Evolutionary conservation across 2,329 filamentous ascomycete genomes (phyloP).

Genomic region (Ophiostoma sp.): DNA sequence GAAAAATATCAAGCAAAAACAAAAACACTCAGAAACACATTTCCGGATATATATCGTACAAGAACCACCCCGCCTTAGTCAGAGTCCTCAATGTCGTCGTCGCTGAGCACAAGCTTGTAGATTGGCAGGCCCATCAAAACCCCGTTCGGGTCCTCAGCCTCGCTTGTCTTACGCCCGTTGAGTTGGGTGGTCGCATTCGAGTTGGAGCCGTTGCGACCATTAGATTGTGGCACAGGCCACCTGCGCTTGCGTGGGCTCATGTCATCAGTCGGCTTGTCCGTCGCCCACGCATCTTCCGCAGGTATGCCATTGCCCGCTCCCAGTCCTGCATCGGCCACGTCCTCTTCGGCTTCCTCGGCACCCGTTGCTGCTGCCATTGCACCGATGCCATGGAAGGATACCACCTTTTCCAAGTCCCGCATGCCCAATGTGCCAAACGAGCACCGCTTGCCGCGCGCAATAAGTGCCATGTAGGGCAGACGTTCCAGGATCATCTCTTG

Average conservation of each 20-base stretch:
- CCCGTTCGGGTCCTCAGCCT: conserved; percentile 33
- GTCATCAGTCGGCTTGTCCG: conserved; percentile 55
- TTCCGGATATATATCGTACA: conserved; percentile 5
- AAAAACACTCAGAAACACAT: background rate
- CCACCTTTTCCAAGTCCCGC: conserved; percentile 62
- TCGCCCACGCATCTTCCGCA: conserved; percentile 53
- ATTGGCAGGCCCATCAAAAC: conserved; percentile 41
- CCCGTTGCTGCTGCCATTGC: conserved; percentile 41
- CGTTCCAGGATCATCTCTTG: conserved; percentile 76
- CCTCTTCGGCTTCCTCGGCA: conserved; percentile 42
- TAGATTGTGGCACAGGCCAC: background rate
- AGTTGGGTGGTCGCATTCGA: conserved; percentile 21
- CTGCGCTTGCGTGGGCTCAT: conserved; percentile 45
- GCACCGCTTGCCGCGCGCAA: conserved; percentile 46
- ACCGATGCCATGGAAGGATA: conserved; percentile 58
- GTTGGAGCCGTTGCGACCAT: background rate
- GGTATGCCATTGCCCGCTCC: conserved; percentile 17
- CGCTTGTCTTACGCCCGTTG: conserved; percentile 31
- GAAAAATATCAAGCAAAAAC: background rate
- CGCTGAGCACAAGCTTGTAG: conserved; percentile 66
- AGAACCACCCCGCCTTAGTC: background rate
- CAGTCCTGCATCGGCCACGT: conserved; percentile 24
- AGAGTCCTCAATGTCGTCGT: conserved; percentile 79
- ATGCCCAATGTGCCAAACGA: conserved; percentile 37
- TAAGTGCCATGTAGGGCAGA: conserved; percentile 75